Base-by-base conservation (phyloP, 306 rosid species). In the Vigna reflexopilosa region DNA sequence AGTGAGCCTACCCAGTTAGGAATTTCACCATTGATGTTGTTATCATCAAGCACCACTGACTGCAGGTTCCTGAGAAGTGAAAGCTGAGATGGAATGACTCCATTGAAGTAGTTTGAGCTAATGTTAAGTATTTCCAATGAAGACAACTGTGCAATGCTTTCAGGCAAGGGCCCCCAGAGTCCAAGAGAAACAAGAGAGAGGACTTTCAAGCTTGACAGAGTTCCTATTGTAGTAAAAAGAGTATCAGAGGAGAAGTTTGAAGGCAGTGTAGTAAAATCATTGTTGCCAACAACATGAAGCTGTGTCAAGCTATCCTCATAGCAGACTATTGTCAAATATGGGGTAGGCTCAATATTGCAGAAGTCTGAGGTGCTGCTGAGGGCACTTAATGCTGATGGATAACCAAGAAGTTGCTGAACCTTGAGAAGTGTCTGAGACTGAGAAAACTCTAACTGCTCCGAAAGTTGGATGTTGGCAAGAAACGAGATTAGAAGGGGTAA, bases 91-190 rank as follows among this genome's bases (percentile, higher is more conserved):
- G 99, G 97, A 15, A 92, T 83, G 28, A 58, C 67, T 9, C 98
- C 98, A 85, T 24, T 71, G 75, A 95, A 86, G 84, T 86, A 58
- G 68, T 95, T 95, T 62, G 91, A 82, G 80, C 89, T 89, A 36
- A 91, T 81, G 82, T 95, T 91, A 10, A 95, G 89, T 72, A 92
- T 95, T 81, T 95, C 98, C 42, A 95, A 78, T 15, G 96, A 95
- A 65, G 86, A 65, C 48, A 93, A 44, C 8, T 73, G 67, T 24
- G 72, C 76, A 70, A 93, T 71, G 71, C 50, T 83, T 64, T 81
- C 77, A 72, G 99, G 94, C 44, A 95, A 17, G 34, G 91, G 80
- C 6, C 99, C 98, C 91, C 91, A 85, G 28, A 95, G 72, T 36
- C 91, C 90, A 42, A 95, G 81, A 67, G 96, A 91, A 73, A 85